These are phyloP conservation scores for Pythium phragmiticola DNA, from an alignment of 352 stramenopile genomes.

Conservation along the genomic window DNA sequence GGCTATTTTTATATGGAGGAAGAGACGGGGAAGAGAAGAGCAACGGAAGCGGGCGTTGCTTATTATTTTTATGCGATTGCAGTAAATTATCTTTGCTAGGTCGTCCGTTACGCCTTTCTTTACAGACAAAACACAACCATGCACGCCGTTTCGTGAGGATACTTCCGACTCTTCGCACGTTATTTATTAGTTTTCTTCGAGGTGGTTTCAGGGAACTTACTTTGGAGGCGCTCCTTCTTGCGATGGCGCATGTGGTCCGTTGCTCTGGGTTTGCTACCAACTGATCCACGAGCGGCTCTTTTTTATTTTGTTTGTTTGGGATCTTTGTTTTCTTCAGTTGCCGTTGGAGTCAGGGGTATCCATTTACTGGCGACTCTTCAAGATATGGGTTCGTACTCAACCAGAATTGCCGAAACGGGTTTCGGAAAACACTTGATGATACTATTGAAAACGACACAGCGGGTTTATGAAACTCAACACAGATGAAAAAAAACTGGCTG, in stretches of 20 bases:
- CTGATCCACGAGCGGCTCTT: too few species aligned
- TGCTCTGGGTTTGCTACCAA: too few species aligned
- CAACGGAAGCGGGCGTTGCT: not conserved
- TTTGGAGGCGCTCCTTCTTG: not conserved
- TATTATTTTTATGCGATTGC: not conserved
- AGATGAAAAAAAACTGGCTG: not conserved
- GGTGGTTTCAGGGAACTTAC: slow-evolving; percentile 10
- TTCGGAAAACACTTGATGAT: not conserved
- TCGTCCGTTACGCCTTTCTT: slow-evolving; percentile 1
- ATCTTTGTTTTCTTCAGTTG: not conserved
- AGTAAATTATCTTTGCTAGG: not conserved
- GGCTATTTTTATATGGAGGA: slow-evolving; percentile 1
- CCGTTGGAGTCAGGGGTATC: slow-evolving; percentile 1
- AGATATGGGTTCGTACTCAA: slow-evolving; percentile 14
- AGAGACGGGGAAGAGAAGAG: not conserved
- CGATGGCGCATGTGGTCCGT: not conserved
- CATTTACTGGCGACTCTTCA: slow-evolving; percentile 7
- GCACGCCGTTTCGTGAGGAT: not conserved
- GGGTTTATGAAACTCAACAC: not conserved
- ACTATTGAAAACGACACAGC: not conserved
- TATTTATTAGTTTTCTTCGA: slow-evolving; percentile 2
- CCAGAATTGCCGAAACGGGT: not conserved
- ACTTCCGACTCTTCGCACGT: slow-evolving; percentile 2
- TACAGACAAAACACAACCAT: not conserved
- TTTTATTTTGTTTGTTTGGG: too few species aligned